phyloP scores from a whole-genome alignment of 2,329 filamentous ascomycete species.

The Botrytis porri region DNA sequence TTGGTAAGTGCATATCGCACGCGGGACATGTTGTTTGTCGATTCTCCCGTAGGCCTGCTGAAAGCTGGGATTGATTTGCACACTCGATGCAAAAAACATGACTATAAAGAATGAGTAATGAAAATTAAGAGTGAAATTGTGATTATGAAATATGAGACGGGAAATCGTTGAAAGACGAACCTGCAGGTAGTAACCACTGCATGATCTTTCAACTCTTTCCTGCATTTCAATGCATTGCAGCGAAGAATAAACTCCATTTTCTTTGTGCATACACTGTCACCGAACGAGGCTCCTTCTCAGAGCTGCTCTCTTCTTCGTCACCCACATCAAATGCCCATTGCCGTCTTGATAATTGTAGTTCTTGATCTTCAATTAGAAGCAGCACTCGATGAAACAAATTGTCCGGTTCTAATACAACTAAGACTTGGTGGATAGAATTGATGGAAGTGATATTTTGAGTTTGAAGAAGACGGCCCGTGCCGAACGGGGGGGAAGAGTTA shows the following conservation, averaged over 20 bases:
- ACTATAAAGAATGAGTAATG: conserved; percentile 44
- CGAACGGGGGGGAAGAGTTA: too few relatives aligned
- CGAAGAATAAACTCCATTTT: conserved; percentile 70
- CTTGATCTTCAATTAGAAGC: not conserved
- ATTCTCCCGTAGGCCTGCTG: conserved; percentile 46
- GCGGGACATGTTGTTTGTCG: conserved; percentile 66
- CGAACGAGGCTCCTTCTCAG: not conserved
- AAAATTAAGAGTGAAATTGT: not conserved
- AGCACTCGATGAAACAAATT: not conserved
- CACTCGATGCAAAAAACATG: conserved; percentile 85
- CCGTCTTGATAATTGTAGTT: not conserved
- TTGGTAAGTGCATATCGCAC: conserved; percentile 65
- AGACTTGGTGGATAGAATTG: not conserved
- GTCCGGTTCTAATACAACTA: not conserved
- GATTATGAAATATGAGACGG: not conserved
- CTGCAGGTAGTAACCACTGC: conserved; percentile 90
- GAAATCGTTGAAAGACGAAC: conserved; percentile 44
- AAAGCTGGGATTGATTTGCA: conserved; percentile 61
- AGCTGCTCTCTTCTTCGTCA: not conserved
- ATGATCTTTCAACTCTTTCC: conserved; percentile 62
- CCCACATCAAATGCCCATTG: not conserved
- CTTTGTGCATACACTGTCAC: not conserved
- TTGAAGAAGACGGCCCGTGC: not conserved
- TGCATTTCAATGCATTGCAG: conserved; percentile 80
- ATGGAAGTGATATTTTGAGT: not conserved